A percentile compares a stretch with the other conserved stretches of the same genome.
phyloP scores from a whole-genome alignment of 2,329 filamentous ascomycete species.

The Monosporascus sp. region DNA sequence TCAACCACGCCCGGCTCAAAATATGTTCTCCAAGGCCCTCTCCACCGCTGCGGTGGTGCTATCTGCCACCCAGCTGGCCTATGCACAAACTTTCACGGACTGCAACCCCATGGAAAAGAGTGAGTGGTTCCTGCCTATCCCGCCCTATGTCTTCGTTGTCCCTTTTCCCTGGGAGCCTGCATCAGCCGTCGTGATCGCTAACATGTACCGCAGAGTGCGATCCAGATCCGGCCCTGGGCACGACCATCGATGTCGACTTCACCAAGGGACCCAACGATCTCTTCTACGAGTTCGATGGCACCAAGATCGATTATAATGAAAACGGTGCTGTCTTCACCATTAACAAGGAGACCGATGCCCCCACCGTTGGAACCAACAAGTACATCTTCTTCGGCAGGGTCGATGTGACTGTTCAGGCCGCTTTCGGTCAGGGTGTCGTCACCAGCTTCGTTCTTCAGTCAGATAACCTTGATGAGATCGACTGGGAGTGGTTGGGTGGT shows the following conservation, averaged over 20 bases:
- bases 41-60: conserved; percentile 42
- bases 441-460: conserved; percentile 88
- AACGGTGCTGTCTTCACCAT: conserved; percentile 61
- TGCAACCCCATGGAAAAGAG: conserved; percentile 52
- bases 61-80: conserved; percentile 42
- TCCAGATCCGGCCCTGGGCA: conserved; percentile 70
- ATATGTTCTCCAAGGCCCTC: conserved; percentile 43
- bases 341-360: conserved; percentile 56
- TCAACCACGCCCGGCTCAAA: conserved; percentile 3
- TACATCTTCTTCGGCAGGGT: conserved; percentile 97
- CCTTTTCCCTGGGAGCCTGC: background rate
- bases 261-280: conserved; percentile 61
- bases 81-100: conserved; percentile 51
- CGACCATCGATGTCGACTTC: conserved; percentile 63
- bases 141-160: background rate
- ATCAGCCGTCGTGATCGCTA: conserved; percentile 12
- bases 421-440: conserved; percentile 78
- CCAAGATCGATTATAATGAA: conserved; percentile 40
- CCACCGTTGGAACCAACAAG: conserved; percentile 71
- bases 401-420: conserved; percentile 71
- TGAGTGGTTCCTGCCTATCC: conserved; percentile 19
- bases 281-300: conserved; percentile 43
- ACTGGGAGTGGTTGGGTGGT: conserved; percentile 91
- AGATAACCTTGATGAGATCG: conserved; percentile 87
- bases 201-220: conserved; percentile 52